These are phyloP conservation scores for Paecilomyces sp. DNA, from an alignment of 2,329 filamentous ascomycete genomes.

Conservation along the genomic window DNA sequence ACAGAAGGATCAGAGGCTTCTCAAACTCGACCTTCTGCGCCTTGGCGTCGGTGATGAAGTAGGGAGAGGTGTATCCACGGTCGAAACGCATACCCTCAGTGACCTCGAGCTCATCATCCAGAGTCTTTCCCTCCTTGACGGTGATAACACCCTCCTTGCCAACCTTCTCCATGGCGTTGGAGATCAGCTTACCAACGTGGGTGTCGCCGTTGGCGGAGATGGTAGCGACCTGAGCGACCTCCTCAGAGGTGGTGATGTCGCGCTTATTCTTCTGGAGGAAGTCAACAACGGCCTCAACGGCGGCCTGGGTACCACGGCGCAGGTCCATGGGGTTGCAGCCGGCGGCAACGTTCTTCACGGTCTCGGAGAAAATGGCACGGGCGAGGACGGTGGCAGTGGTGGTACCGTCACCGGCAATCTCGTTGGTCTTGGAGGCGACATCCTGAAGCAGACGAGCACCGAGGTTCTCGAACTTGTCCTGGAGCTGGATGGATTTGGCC, in stretches of 20 bases:
- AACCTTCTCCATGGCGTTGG: slow-evolving; percentile 99
- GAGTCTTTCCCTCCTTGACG: slow-evolving; percentile 99
- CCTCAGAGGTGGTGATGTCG: slow-evolving; percentile 93
- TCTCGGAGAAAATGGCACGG: slow-evolving; percentile 98
- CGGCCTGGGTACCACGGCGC: slow-evolving; percentile 91
- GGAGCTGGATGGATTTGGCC: slow-evolving; percentile 79
- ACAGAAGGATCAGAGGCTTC: slow-evolving; percentile 96
- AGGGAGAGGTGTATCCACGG: slow-evolving; percentile 95
- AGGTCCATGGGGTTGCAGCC: slow-evolving; percentile 99
- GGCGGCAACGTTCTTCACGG: slow-evolving; percentile 98
- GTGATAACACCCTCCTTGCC: slow-evolving; percentile 99
- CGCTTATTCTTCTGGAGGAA: slow-evolving; percentile 94
- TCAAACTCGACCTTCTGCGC: slow-evolving; percentile 98
- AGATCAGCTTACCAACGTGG: slow-evolving; percentile 91
- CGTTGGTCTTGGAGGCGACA: slow-evolving; percentile 98
- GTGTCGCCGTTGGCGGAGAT: slow-evolving; percentile 96
- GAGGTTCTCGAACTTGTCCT: slow-evolving; percentile 99
- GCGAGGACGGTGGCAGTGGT: slow-evolving; percentile 96
- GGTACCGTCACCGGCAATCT: slow-evolving; percentile 96
- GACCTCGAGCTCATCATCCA: slow-evolving; percentile 94
- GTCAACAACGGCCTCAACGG: slow-evolving; percentile 88
- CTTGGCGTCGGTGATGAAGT: slow-evolving; percentile 99
- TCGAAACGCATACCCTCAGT: slow-evolving; percentile 99
- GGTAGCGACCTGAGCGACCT: slow-evolving; percentile 96
- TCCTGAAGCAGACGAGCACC: slow-evolving; percentile 94